A percentile compares a stretch with the other conserved stretches of the same genome.
These are phyloP conservation scores for Imleria badia DNA, from an alignment of 768 basidiomycete genomes.

Conservation along the genomic window DNA sequence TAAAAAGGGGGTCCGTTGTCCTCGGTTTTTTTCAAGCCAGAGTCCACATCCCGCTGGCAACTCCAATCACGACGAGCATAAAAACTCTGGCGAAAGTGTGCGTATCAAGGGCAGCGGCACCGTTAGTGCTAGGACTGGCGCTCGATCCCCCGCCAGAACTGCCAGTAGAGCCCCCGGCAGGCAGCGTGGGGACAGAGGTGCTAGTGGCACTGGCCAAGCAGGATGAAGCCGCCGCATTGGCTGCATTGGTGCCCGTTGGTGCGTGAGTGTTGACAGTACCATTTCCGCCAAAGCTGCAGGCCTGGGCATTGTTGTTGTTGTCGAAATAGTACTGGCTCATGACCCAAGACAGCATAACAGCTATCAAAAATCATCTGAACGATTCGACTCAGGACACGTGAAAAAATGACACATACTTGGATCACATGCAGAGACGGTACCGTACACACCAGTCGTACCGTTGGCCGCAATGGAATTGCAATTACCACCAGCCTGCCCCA, in stretches of 20 bases:
- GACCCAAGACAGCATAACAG: slow-evolving; percentile 76
- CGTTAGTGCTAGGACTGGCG: slow-evolving; percentile 20
- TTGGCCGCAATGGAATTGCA: slow-evolving; percentile 73
- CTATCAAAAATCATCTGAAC: slow-evolving; percentile 36
- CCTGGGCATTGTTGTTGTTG: slow-evolving; percentile 52
- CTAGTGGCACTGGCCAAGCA: slow-evolving; percentile 65
- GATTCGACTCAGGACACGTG: neutral
- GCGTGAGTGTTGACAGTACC: slow-evolving; percentile 67
- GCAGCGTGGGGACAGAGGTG: slow-evolving; percentile 60
- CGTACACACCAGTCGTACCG: slow-evolving; percentile 76
- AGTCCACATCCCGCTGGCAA: slow-evolving; percentile 46
- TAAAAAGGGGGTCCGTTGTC: slow-evolving; percentile 8
- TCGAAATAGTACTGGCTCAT: slow-evolving; percentile 78
- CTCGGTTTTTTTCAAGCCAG: slow-evolving; percentile 26
- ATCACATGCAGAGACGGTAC: slow-evolving; percentile 73
- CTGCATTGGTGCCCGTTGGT: slow-evolving; percentile 47
- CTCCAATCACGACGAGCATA: slow-evolving; percentile 34
- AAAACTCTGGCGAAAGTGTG: slow-evolving; percentile 40
- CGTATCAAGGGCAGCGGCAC: slow-evolving; percentile 28
- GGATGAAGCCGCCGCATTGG: slow-evolving; percentile 58
- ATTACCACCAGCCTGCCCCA: slow-evolving; percentile 57
- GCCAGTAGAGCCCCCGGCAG: slow-evolving; percentile 31
- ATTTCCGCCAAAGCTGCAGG: slow-evolving; percentile 85
- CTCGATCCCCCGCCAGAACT: slow-evolving; percentile 23
- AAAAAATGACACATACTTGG: slow-evolving; percentile 52